Base-by-base conservation (phyloP, 257 asterid species). In the Solanum commersonii region DNA sequence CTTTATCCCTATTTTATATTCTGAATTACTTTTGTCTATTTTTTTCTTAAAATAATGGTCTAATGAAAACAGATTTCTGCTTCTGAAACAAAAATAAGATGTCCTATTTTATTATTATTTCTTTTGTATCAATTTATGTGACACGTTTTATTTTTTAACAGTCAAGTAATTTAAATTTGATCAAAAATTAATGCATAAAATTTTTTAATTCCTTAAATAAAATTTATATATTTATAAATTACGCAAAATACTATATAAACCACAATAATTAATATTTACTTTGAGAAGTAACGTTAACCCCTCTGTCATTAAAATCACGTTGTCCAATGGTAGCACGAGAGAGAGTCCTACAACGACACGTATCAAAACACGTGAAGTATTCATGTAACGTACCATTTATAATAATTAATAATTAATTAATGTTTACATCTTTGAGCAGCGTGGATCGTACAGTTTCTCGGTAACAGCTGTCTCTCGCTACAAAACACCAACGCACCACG, bases 171-270 rank as follows among this genome's bases (percentile, higher is more conserved):
- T 44, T 44, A 44, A 44, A 13, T 44, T 44, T 44, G 6, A 4
- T 44, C 18, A 14, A n/a, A n/a, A 44, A 44, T 13, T 4, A 4
- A 12, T 4, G 2, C 2, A 44, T 12, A 13, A 44, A 12, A 0
- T 12, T 4, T 4, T 12, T 44, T 44, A 44, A 44, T 4, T 44
- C 4, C 16, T 44, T 44, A 44, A 44, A 44, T 12, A 44, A 44
- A 44, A 44, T 44, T 44, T 44, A 46, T 46, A 49, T 49, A 52
- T 49, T 15, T 15, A 15, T 52, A 52, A 16, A 52, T 5, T 49
- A 49, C 3, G 0, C 5, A 46, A 46, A 46, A 46, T 44, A 44
- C 5, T 4, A 44, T 44, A 44, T 38, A 38, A 38, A 44, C 2
- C 16, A 44, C 16, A 44, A 44, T 44, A 44, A 4, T 44, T 44